These are phyloP conservation scores for Pilobolus umbonatus DNA, from an alignment of 192 early-diverging fungal species.

Conservation along the genomic window DNA sequence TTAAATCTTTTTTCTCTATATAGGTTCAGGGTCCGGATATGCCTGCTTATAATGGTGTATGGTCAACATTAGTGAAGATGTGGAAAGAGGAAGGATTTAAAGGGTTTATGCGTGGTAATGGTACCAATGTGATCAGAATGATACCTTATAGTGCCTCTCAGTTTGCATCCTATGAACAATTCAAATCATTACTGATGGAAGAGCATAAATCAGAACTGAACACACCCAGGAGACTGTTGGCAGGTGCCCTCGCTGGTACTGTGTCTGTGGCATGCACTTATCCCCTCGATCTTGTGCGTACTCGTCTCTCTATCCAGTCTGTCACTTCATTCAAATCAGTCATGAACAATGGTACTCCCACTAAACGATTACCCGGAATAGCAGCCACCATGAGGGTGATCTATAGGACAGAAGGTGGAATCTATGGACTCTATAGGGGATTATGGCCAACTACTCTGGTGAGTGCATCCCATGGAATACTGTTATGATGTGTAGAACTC, in stretches of 20 bases:
- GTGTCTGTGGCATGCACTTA: constrained; percentile 76
- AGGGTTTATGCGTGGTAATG: constrained; percentile 76
- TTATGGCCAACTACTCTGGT: constrained; percentile 64
- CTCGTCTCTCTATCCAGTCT: constrained; percentile 70
- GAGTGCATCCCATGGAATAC: not conserved
- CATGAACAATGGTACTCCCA: constrained; percentile 35
- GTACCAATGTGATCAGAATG: constrained; percentile 80
- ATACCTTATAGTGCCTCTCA: constrained; percentile 79
- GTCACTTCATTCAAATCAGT: constrained; percentile 39
- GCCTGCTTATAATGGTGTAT: constrained; percentile 61
- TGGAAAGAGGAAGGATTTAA: constrained; percentile 72
- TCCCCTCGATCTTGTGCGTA: constrained; percentile 75
- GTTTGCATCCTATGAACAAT: constrained; percentile 79
- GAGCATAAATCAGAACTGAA: constrained; percentile 64
- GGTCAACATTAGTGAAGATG: constrained; percentile 69
- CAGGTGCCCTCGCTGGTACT: constrained; percentile 72
- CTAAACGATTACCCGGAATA: constrained; percentile 67
- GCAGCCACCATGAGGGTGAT: constrained; percentile 56
- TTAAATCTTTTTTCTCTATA: too few species aligned
- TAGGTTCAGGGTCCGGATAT: constrained; percentile 57
- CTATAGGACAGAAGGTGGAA: constrained; percentile 68
- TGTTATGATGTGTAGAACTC: not conserved
- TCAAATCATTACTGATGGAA: constrained; percentile 66
- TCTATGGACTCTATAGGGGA: constrained; percentile 67
- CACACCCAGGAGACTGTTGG: constrained; percentile 60